Base-by-base conservation (phyloP, 495 filamentous ascomycete genomes). In the Penicillium subrubescens region DNA sequence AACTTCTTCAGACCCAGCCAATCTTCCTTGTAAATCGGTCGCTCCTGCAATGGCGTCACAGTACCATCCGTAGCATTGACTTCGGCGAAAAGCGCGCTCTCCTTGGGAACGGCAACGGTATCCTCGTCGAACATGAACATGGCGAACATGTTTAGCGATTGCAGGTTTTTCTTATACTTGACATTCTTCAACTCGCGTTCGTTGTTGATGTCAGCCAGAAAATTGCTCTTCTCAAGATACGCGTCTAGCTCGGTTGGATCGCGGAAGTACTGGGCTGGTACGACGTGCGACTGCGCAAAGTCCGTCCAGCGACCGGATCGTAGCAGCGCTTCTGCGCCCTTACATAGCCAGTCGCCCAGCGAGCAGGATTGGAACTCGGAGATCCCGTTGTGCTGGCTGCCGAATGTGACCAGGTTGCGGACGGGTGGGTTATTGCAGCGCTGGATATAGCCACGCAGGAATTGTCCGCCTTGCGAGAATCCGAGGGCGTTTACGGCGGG, bases 171-270 rank as follows among this genome's bases (percentile, higher is more conserved):
- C 74, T 84, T 88, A 75, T 98, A 98, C 8, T 77, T 84, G 48
- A 72, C 67, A 66, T 94, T 97, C 83, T 94, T 97, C 58, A 71
- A 27, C 19, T 51, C 73, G 3, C 96, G 83, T 85, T 98, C 95
- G 72, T 97, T 97, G 78, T 99, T 99, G 76, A 98, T 89, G 75
- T 98, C 94, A n/a, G 94, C 95, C n/a, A 99, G 82, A 75, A 94
- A 97, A 71, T 94, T 96, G 72, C 92, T 95, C 73, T 89, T 65
- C 69, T 91, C 88, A 19, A 97, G 82, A 73, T 97, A 99, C 35
- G 76, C 71, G 5, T 89, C 89, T 60, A 92, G 75, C 64, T 92
- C 85, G 2, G 76, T 80, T 0, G 89, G 88, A 68, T 95, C 86
- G 27, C 94, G 88, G 81, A 89, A 98, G 76, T 99, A 99, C 79